Evolutionary conservation across 1,139 yeast species (phyloP), one percentile per base, ranked within the genome.

Genomic region (Eremothecium gossypii): DNA sequence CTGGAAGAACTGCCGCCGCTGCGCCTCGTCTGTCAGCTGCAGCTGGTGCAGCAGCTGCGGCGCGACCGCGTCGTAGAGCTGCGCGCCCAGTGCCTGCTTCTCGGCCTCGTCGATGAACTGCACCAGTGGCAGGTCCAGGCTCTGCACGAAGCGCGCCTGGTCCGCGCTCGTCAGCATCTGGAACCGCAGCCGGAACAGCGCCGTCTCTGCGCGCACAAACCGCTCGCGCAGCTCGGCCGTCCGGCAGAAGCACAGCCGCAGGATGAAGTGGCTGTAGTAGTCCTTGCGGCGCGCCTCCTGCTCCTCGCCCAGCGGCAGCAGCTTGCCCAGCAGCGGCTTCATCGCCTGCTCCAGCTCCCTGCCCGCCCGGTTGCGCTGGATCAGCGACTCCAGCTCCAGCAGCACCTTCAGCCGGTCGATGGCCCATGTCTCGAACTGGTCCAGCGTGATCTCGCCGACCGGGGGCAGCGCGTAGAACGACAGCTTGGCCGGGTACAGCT

Each of bases 401-500:
- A 93, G 70, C 8, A 91, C 77, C 56, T 81, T 79, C 49, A 91
- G 71, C 48, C 99, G 69, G 57, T 91, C 97, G 40, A 91, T 83
- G 7, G 97, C 97, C 96, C 96, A 91, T 12, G 72, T 71, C 63
- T 91, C 98, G 61, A 91, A 93, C 58, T 91, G 84, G 50, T 89
- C 96, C 31, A 91, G 61, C 0, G 96, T 86, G 55, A 91, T 78
- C 63, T 91, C 97, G 30, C 80, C 79, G 30, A 71, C 63, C 1
- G 97, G 97, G 7, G 95, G 93, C 3, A 67, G 51, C 35, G 70
- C 74, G 62, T 91, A 91, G 55, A 89, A 63, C 2, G 68, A 55
- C 20, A 65, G 44, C 41, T 61, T 64, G 7, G 64, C 50, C 34
- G 55, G 53, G 45, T 64, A 62, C 27, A 61, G 52, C 31, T 42